Conservation (phyloP, 495 filamentous ascomycete genomes). For the Penicillium diatomitis region DNA sequence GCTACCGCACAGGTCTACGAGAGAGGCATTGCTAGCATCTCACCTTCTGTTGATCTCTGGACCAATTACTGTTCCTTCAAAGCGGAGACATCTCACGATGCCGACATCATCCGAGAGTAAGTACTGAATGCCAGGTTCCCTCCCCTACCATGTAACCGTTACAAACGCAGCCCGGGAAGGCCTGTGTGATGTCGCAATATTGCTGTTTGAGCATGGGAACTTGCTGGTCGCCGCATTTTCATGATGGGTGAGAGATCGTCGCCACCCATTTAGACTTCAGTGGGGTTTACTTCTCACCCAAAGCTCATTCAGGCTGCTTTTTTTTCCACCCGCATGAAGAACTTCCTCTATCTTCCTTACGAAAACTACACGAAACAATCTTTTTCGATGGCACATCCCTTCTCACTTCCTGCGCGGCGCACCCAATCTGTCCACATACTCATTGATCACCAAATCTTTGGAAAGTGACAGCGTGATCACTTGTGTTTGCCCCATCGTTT, state of each 20-base stretch:
- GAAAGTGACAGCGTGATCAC: conserved; percentile 31
- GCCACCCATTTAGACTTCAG: conserved; percentile 30
- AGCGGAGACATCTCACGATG: conserved; percentile 89
- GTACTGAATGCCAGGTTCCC: conserved; percentile 65
- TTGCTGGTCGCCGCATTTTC: conserved; percentile 19
- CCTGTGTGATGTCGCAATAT: conserved; percentile 21
- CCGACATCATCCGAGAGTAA: conserved; percentile 99
- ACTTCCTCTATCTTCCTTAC: conserved; percentile 18
- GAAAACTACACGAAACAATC: conserved; percentile 19
- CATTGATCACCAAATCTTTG: conserved; percentile 34
- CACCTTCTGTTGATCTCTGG: conserved; percentile 92
- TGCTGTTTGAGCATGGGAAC: conserved; percentile 21
- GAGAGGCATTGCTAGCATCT: conserved; percentile 86
- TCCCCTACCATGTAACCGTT: conserved; percentile 40
- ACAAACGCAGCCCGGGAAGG: conserved; percentile 32
- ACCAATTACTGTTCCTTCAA: conserved; percentile 96
- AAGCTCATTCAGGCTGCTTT: conserved; percentile 45
- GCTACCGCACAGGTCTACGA: conserved; percentile 66
- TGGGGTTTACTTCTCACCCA: conserved; percentile 49
- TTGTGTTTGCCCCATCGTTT: conserved; percentile 45
- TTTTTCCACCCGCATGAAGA: conserved; percentile 26
- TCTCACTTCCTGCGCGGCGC: conserved; percentile 26
- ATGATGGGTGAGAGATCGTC: conserved; percentile 48
- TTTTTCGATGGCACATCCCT: conserved; percentile 22
- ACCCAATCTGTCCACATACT: conserved; percentile 22